Base-by-base conservation (phyloP, 805 yeast species). In the Starmerella riodocensis region DNA sequence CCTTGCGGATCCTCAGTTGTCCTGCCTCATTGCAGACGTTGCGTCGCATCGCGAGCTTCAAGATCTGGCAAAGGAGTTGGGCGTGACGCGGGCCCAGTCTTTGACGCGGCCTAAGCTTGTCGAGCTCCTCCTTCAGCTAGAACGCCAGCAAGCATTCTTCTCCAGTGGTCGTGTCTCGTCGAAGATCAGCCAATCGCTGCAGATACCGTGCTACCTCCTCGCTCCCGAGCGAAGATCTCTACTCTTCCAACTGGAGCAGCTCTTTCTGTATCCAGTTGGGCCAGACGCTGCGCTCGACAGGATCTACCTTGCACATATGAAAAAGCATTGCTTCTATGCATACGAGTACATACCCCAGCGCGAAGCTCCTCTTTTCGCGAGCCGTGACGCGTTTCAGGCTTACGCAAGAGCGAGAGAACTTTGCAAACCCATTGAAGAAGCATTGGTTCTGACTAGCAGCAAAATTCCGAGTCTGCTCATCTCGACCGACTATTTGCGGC, bases 271-370 rank as follows among this genome's bases (percentile, higher is more conserved):
- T 29, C 57, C 58, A 2, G 46, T 36, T 5, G 50, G 50, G 4
- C 46, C 55, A 3, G 45, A 46, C 17, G 46, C 52, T 1, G 34
- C 44, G 1, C 30, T 51, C 16, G 54, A 53, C 19, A 30, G 36
- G 8, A 37, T 54, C 1, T 40, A 47, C 6, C 34, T 53, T 8
- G 34, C 52, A 6, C 48, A 48, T 19, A 54, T 55, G 57, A 34
- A 42, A 8, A 40, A 52, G 35, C 45, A 50, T n/a, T 21, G 38
- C 9, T 55, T 52, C 36, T 36, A 30, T 5, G 27, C 35, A 13
- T 54, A 52, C 32, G 43, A 43, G 7, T 48, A 52, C 32, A 13
- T 25, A 13, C 28, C 49, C 2, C 53, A 51, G 22, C 31, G 30
- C 4, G 54, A 49, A 4, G 34, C 36, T 12, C 53, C 54, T 4